Conservation (phyloP, 305 asterid genomes). For the Andrographis paniculata region DNA sequence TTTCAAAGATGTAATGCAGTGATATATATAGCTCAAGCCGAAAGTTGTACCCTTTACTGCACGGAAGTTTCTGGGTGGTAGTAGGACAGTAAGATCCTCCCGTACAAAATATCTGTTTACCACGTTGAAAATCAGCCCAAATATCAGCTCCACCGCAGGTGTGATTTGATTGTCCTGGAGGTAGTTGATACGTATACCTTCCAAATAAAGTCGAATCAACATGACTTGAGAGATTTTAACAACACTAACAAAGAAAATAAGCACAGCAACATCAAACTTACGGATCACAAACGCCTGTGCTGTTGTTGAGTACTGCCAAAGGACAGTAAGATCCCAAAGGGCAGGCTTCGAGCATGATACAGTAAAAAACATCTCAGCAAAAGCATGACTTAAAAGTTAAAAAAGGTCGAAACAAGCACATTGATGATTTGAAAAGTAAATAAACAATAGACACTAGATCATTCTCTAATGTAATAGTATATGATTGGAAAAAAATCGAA, state of each 20-base stretch:
- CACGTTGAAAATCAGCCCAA: constrained; percentile 54
- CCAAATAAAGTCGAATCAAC: constrained; percentile 16
- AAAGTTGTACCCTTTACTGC: constrained; percentile 50
- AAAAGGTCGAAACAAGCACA: no score
- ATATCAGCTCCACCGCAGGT: constrained; percentile 75
- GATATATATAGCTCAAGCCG: constrained; percentile 8
- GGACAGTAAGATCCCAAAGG: constrained; percentile 84
- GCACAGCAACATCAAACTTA: constrained; percentile 25
- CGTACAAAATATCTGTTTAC: constrained; percentile 53
- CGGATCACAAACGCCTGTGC: constrained; percentile 76
- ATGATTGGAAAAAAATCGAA: neutral
- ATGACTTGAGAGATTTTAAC: constrained; percentile 7
- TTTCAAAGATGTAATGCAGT: neutral
- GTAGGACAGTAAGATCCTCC: constrained; percentile 73
- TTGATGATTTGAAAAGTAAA: no score
- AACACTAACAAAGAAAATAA: constrained; percentile 7
- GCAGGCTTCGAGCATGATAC: constrained; percentile 43
- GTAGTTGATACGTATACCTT: constrained; percentile 71
- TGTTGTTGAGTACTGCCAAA: constrained; percentile 35
- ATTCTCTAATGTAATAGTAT: neutral
- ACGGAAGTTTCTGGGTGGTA: constrained; percentile 38
- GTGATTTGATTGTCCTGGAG: constrained; percentile 60
- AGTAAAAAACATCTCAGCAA: constrained; percentile 3
- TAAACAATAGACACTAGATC: no score
- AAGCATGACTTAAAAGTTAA: neutral